A percentile compares a stretch with the other conserved stretches of the same genome.
These are phyloP conservation scores for Yarrowia deformans DNA, from an alignment of 805 yeast genomes.

Conservation along the genomic window DNA sequence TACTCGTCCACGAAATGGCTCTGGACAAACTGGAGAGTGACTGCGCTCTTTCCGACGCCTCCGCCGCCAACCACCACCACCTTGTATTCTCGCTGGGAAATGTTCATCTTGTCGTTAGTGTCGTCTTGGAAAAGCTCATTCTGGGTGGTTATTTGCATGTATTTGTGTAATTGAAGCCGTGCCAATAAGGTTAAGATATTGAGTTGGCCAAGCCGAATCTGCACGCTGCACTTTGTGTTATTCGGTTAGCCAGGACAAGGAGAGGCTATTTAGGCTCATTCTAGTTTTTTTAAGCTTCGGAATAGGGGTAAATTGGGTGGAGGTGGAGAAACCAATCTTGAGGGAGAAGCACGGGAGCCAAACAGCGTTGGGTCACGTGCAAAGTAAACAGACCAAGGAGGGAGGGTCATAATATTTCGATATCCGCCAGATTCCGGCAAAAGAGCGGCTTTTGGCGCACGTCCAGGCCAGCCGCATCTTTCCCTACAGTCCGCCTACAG, in stretches of 20 bases:
- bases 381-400: background rate
- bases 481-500: no score
- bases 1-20: slow-evolving; percentile 96
- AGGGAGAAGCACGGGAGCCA: background rate
- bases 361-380: slow-evolving; percentile 14
- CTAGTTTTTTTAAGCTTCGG: background rate
- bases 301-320: slow-evolving; percentile 34
- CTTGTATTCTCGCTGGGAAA: slow-evolving; percentile 70
- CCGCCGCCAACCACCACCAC: slow-evolving; percentile 57
- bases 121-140: background rate
- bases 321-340: slow-evolving; percentile 15
- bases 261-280: background rate
- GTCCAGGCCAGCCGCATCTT: no score
- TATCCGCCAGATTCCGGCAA: background rate
- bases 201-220: slow-evolving; percentile 17
- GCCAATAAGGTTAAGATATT: slow-evolving; percentile 1
- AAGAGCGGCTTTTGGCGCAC: no score
- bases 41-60: slow-evolving; percentile 97
- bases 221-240: background rate
- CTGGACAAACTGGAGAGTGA: slow-evolving; percentile 93
- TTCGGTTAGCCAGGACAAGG: slow-evolving; percentile 16
- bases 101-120: slow-evolving; percentile 34
- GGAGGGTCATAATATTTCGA: background rate
- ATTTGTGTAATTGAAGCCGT: background rate
- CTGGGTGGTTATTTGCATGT: slow-evolving; percentile 47